These are phyloP conservation scores for Dillenia suffruticosa DNA, from an alignment of 164 flowering plant species.

Conservation along the genomic window DNA sequence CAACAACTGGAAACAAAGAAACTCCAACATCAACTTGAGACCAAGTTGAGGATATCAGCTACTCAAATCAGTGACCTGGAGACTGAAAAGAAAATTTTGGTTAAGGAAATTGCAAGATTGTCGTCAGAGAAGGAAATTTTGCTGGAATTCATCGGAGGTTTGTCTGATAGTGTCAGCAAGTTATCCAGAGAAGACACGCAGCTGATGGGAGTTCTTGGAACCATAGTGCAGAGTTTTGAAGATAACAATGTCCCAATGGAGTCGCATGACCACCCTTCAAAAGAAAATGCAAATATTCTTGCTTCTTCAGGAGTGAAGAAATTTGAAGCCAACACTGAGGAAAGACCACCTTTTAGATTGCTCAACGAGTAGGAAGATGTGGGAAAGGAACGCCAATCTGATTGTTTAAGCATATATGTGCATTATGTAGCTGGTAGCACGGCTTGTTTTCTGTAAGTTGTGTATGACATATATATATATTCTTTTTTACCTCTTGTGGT, in stretches of 20 bases:
- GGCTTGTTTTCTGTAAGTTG: too few relatives aligned
- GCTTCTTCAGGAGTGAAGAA: slow-evolving; percentile 20
- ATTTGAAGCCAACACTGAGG: slow-evolving; percentile 21
- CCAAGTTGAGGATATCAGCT: slow-evolving; percentile 14
- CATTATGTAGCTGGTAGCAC: too few relatives aligned
- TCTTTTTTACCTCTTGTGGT: too few relatives aligned
- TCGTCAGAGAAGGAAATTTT: slow-evolving; percentile 19
- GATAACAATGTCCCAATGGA: background rate
- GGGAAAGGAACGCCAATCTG: background rate
- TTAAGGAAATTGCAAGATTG: too few relatives aligned
- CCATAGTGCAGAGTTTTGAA: slow-evolving; percentile 23
- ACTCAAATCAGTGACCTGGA: slow-evolving; percentile 25
- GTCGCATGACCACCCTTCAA: slow-evolving; percentile 11
- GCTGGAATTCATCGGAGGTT: slow-evolving; percentile 11
- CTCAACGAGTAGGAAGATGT: slow-evolving; percentile 28
- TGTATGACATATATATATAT: too few relatives aligned
- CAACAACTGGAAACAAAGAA: slow-evolving; percentile 23
- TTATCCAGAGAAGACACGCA: slow-evolving; percentile 31
- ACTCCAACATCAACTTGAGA: slow-evolving; percentile 2
- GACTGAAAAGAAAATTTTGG: slow-evolving; percentile 9
- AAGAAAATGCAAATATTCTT: slow-evolving; percentile 26
- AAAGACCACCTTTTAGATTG: slow-evolving; percentile 52
- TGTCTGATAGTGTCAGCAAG: slow-evolving; percentile 23
- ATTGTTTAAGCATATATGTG: background rate
- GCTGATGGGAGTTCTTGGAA: slow-evolving; percentile 27